These are phyloP conservation scores for Ehretia macrophylla DNA, from an alignment of 257 asterid species.

Conservation along the genomic window DNA sequence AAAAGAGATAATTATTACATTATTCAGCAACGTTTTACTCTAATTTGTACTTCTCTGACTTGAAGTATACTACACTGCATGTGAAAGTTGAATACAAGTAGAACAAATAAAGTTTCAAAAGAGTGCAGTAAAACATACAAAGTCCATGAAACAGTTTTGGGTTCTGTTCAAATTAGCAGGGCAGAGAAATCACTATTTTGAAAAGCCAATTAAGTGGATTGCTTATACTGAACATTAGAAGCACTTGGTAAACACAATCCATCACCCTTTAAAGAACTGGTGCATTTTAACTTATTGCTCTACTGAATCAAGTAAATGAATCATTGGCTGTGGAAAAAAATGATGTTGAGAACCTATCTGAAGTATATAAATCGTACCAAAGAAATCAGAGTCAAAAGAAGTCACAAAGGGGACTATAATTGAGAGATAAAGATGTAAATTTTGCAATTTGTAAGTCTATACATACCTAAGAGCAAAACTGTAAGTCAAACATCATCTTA, in stretches of 20 bases:
- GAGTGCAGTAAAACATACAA: too few species aligned
- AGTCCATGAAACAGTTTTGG: neutral
- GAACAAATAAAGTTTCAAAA: neutral
- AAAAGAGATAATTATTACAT: neutral
- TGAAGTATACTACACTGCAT: neutral
- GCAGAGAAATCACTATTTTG: too few species aligned
- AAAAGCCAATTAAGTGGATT: too few species aligned
- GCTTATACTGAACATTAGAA: too few species aligned
- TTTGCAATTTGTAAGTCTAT: slow-evolving; percentile 6
- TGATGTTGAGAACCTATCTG: too few species aligned
- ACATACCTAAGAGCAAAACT: neutral
- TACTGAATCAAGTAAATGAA: neutral
- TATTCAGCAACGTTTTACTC: neutral
- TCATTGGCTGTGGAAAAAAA: too few species aligned
- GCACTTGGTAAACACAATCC: neutral
- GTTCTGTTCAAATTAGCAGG: neutral
- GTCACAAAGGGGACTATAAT: neutral
- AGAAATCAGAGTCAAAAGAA: neutral
- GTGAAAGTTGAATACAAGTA: neutral
- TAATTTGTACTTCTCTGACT: neutral
- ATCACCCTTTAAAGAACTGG: neutral
- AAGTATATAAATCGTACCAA: too few species aligned
- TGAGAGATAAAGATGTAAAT: neutral
- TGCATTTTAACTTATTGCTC: neutral
- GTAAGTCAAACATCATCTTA: neutral